phyloP scores from a whole-genome alignment of 352 stramenopile genomes.

The Globisporangium parvum region DNA sequence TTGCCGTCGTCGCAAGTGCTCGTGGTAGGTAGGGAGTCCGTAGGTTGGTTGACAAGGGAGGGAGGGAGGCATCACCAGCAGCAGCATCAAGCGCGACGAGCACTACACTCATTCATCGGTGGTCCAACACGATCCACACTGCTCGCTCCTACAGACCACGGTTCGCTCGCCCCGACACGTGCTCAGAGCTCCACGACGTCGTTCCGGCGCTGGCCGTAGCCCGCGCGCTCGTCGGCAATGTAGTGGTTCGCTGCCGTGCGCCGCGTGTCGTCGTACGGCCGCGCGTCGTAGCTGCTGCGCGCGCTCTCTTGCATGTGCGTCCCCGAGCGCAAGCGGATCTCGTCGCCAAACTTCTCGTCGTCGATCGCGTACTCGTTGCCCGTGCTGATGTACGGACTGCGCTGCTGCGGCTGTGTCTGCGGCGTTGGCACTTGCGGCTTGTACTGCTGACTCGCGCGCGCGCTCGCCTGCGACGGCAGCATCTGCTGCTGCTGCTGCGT shows the following conservation, averaged over 20 bases:
- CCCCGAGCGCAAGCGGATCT: constrained; percentile 49
- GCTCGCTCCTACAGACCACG: too few relatives aligned
- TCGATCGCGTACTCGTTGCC: constrained; percentile 14
- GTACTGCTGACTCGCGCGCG: not conserved
- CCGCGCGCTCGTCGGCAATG: constrained; percentile 33
- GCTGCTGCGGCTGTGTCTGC: constrained; percentile 1
- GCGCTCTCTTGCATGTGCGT: constrained; percentile 33
- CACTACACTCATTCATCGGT: too few relatives aligned
- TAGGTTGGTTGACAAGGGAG: too few relatives aligned
- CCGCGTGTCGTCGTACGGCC: constrained; percentile 32
- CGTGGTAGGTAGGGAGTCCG: too few relatives aligned
- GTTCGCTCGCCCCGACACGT: too few relatives aligned
- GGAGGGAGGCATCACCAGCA: too few relatives aligned
- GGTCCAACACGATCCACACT: too few relatives aligned
- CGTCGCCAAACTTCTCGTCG: constrained; percentile 31
- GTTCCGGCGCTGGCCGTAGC: constrained; percentile 41
- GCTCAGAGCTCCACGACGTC: constrained; percentile 58
- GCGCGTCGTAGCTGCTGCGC: constrained; percentile 21
- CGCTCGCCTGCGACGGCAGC: constrained; percentile 2
- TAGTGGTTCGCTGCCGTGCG: constrained; percentile 44
- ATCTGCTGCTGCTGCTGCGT: constrained; percentile 15
- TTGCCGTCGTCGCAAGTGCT: too few relatives aligned
- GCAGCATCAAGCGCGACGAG: too few relatives aligned
- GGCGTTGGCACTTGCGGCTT: constrained; percentile 20
- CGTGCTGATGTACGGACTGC: constrained; percentile 39